Percentiles rank a stretch among this genome's conserved stretches.
phyloP scores from a whole-genome alignment of 192 early-diverging fungal species.

The Phycomyces nitens region DNA sequence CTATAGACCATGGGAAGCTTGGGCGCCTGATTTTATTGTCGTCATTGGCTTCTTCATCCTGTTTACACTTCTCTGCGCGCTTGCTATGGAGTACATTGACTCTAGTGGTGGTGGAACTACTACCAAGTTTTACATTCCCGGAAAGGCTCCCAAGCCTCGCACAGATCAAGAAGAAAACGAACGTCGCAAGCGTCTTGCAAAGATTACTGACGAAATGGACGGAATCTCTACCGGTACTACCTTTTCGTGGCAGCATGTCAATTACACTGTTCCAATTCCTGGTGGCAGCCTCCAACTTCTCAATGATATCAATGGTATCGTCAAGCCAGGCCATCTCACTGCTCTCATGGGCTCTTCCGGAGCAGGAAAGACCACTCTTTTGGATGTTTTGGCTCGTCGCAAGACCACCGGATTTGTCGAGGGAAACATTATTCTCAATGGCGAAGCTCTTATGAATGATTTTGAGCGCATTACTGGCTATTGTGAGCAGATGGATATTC shows the following conservation, averaged over 20 bases:
- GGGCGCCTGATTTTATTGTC: conserved; percentile 55
- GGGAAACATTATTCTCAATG: conserved; percentile 59
- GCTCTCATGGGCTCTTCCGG: conserved; percentile 93
- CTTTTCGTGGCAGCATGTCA: conserved; percentile 61
- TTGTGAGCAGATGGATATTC: conserved; percentile 89
- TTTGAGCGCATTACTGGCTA: conserved; percentile 65
- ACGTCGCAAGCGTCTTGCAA: conserved; percentile 6
- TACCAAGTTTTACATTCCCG: conserved; percentile 50
- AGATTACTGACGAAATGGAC: conserved; percentile 33
- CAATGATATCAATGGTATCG: conserved; percentile 63
- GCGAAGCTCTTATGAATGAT: conserved; percentile 43
- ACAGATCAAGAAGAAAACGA: conserved; percentile 35
- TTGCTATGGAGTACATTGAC: conserved; percentile 63
- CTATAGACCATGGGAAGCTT: conserved; percentile 56
- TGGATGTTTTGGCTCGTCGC: conserved; percentile 73
- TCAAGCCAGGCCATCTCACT: conserved; percentile 71
- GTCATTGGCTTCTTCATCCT: conserved; percentile 47
- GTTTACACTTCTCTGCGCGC: conserved; percentile 41
- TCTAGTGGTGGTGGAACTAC: conserved; percentile 51
- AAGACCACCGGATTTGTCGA: conserved; percentile 67
- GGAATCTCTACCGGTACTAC: conserved; percentile 42
- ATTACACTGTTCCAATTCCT: conserved; percentile 67
- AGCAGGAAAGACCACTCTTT: conserved; percentile 79
- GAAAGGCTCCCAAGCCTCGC: conserved; percentile 26
- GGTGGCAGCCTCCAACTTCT: conserved; percentile 65